Evolutionary conservation across 805 yeast species (phyloP).

Genomic region (Kluyveromyces siamensis): DNA sequence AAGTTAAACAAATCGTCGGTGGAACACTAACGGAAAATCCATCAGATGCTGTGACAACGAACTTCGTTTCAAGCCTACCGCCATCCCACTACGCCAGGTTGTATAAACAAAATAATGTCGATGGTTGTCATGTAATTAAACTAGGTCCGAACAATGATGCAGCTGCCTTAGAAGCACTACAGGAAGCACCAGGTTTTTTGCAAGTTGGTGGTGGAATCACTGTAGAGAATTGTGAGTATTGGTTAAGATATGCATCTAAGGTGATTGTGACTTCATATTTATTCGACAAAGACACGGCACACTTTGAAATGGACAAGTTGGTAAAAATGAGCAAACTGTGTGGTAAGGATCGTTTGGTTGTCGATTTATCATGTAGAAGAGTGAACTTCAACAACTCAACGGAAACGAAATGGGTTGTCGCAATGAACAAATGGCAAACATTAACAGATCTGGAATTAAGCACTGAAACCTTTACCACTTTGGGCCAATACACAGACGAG

Average conservation of each 20-base stretch:
- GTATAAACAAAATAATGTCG: slow-evolving; percentile 48
- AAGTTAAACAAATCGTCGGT: slow-evolving; percentile 95
- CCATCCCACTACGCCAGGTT: slow-evolving; percentile 67
- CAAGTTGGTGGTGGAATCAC: slow-evolving; percentile 95
- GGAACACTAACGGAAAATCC: slow-evolving; percentile 65
- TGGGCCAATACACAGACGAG: slow-evolving; percentile 69
- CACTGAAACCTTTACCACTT: slow-evolving; percentile 40
- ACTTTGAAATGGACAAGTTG: slow-evolving; percentile 44
- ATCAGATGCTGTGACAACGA: slow-evolving; percentile 46
- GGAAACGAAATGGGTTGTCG: slow-evolving; percentile 70
- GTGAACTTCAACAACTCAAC: slow-evolving; percentile 13
- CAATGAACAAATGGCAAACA: slow-evolving; percentile 96
- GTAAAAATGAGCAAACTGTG: slow-evolving; percentile 40
- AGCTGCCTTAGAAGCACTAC: slow-evolving; percentile 72
- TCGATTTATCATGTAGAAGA: slow-evolving; percentile 80
- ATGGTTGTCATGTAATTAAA: slow-evolving; percentile 89
- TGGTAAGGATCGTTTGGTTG: slow-evolving; percentile 62
- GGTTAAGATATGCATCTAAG: slow-evolving; percentile 79
- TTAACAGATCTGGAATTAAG: slow-evolving; percentile 58
- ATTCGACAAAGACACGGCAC: slow-evolving; percentile 40
- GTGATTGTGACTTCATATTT: slow-evolving; percentile 90
- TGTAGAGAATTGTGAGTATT: slow-evolving; percentile 56
- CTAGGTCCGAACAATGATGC: slow-evolving; percentile 74
- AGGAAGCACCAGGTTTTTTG: slow-evolving; percentile 60
- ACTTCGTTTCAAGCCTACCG: slow-evolving; percentile 69